Percentiles rank a stretch among this genome's conserved stretches.
phyloP scores from a whole-genome alignment of 495 filamentous ascomycete species.

The Penicillium desertorum region DNA sequence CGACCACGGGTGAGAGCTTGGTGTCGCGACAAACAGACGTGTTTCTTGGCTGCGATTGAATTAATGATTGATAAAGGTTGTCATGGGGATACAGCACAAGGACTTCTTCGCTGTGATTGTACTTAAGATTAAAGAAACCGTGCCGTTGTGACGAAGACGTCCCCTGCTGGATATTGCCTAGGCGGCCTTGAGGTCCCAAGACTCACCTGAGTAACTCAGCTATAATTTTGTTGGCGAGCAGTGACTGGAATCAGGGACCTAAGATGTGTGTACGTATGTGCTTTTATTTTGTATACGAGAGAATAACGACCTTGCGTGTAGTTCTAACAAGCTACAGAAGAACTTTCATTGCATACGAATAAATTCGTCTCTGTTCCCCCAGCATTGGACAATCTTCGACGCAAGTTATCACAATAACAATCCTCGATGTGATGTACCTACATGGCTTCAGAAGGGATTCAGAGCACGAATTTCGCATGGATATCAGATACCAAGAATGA shows the following conservation, averaged over 20 bases:
- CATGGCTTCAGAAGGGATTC: not conserved
- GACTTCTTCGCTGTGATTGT: not conserved
- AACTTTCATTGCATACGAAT: not conserved
- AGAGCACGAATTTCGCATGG: not conserved
- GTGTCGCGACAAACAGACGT: not conserved
- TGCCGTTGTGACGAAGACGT: not conserved
- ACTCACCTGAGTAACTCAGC: not conserved
- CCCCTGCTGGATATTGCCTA: not conserved
- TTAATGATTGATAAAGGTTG: not conserved
- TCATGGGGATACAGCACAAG: not conserved
- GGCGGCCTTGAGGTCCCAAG: not conserved
- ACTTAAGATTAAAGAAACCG: not conserved
- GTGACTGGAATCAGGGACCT: not conserved
- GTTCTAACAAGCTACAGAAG: too few species aligned
- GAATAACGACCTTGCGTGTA: too few species aligned
- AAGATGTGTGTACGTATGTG: not conserved
- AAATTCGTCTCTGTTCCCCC: not conserved
- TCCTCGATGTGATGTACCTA: too few species aligned
- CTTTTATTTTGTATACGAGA: not conserved
- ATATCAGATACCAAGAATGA: not conserved
- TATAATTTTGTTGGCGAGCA: not conserved
- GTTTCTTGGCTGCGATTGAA: not conserved
- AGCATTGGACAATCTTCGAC: too few species aligned
- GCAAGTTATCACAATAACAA: too few species aligned
- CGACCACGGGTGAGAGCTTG: not conserved